Base-by-base conservation (phyloP, 129 eudicot genomes). In the Lonicera japonica region DNA sequence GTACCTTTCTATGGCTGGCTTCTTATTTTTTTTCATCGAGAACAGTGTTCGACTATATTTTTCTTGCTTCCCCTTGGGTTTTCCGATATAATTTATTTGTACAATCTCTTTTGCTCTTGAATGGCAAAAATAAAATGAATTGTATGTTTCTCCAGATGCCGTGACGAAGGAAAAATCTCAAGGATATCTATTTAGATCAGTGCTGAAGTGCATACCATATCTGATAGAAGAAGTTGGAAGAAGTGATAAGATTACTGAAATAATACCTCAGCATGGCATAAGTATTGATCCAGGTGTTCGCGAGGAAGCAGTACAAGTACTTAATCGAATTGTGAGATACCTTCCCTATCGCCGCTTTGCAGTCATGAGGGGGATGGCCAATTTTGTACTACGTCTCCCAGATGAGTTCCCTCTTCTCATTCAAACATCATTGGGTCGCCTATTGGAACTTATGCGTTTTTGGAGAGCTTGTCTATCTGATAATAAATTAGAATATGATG, bases 281-380 rank as follows among this genome's bases (percentile, higher is more conserved):
- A 87, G 98, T 55, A 87, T 92, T 25, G 98, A 92, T 80, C 98
- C 98, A 10, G 98, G 98, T 70, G 98, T 92, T 38, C 98, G 98
- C 38, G 98, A 92, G 69, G 98, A 92, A 74, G 98, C 98, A 46
- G 96, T 92, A 36, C 98, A 92, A 66, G 98, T 92, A 40, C 83
- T 92, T 50, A 92, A 92, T 64, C 90, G 98, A 23, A 87, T 92
- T 9, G 95, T 92, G 29, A 76, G 95, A 66, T 80, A 81, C 70
- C 98, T 92, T 58, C 98, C 98, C 40, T 95, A 87, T 58, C 98
- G 98, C 54, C 86, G 98, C 19, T 92, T 92, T 80, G 96, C 98
- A 41, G 98, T 92, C 69, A 87, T 92, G 96, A 82, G 88, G 62
- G 98, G 98, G 68, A 92, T 92, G 96, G 76, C 98, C 51, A 92